Percentiles rank a stretch among this genome's conserved stretches.
Evolutionary conservation across 2,329 filamentous ascomycete genomes (phyloP).

Genomic region (Paraphoma sp.): DNA sequence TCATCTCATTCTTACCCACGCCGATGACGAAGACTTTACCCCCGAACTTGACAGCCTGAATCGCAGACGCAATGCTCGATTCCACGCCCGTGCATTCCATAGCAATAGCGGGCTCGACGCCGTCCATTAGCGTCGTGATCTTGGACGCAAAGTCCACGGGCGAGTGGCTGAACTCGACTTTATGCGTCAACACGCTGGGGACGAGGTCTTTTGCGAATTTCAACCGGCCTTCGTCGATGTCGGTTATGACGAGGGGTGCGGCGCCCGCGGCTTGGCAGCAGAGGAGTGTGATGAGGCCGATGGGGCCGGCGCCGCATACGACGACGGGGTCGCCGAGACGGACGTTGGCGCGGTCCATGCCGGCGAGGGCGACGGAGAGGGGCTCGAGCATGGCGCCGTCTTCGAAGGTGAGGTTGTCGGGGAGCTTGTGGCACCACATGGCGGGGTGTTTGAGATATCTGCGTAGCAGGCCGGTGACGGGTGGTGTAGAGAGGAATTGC

Average conservation of each 20-base stretch:
- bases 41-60: conserved; percentile 91
- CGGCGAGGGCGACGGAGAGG: conserved; percentile 85
- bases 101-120: conserved; percentile 79
- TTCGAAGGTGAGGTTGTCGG: conserved; percentile 83
- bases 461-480: conserved; percentile 83
- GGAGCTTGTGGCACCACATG: conserved; percentile 95
- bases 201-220: conserved; percentile 84
- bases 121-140: conserved; percentile 75
- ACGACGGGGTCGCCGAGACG: conserved; percentile 85
- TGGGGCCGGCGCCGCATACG: conserved; percentile 91
- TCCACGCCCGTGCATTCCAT: conserved; percentile 97
- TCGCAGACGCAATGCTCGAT: conserved; percentile 82
- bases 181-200: conserved; percentile 80
- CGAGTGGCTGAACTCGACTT: conserved; percentile 61
- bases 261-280: conserved; percentile 87
- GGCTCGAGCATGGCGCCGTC: conserved; percentile 91
- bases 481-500: conserved; percentile 87
- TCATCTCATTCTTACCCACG: conserved; percentile 94
- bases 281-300: conserved; percentile 86
- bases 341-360: conserved; percentile 81
- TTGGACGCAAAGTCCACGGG: conserved; percentile 74
- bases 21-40: conserved; percentile 97
- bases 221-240: conserved; percentile 87
- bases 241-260: conserved; percentile 89
- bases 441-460: conserved; percentile 96